Conservation (phyloP, 495 filamentous ascomycete species). For the Penicillium maclennaniae region DNA sequence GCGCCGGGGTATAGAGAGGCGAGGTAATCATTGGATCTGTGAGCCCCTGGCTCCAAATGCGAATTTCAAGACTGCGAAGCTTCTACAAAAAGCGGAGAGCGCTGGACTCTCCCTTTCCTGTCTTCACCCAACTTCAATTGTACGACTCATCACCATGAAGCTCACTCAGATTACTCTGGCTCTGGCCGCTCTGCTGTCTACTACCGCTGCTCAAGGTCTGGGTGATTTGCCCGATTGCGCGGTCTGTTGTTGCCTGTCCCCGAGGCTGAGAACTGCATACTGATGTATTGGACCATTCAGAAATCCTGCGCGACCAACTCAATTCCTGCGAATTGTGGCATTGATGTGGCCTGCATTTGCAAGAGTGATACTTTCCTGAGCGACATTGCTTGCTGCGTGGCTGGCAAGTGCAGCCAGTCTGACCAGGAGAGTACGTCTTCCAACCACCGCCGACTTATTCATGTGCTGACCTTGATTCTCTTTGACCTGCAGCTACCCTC, state of each 20-base stretch:
- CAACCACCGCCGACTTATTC: background rate
- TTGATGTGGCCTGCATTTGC: constrained; percentile 69
- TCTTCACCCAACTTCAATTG: background rate
- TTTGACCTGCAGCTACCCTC: constrained; percentile 39
- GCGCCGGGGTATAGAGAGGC: background rate
- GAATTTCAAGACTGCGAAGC: background rate
- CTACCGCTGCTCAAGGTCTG: constrained; percentile 39
- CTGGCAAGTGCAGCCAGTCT: constrained; percentile 43
- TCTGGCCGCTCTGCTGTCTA: constrained; percentile 28
- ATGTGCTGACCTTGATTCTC: background rate
- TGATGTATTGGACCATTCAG: constrained; percentile 30
- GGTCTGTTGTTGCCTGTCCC: constrained; percentile 17
- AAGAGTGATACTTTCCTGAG: constrained; percentile 52
- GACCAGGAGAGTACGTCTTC: constrained; percentile 54
- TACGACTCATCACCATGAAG: constrained; percentile 33
- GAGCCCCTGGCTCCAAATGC: constrained; percentile 1
- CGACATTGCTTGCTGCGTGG: constrained; percentile 65
- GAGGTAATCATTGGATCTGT: background rate
- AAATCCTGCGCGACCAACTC: constrained; percentile 48
- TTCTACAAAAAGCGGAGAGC: background rate
- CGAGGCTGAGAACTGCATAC: background rate
- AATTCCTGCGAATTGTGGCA: constrained; percentile 50
- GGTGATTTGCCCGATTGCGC: constrained; percentile 50
- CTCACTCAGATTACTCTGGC: constrained; percentile 26
- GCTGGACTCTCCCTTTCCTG: background rate